A percentile compares a stretch with the other conserved stretches of the same genome.
phyloP scores from a whole-genome alignment of 2,329 filamentous ascomycete genomes.

The Parastagonospora nodorum region DNA sequence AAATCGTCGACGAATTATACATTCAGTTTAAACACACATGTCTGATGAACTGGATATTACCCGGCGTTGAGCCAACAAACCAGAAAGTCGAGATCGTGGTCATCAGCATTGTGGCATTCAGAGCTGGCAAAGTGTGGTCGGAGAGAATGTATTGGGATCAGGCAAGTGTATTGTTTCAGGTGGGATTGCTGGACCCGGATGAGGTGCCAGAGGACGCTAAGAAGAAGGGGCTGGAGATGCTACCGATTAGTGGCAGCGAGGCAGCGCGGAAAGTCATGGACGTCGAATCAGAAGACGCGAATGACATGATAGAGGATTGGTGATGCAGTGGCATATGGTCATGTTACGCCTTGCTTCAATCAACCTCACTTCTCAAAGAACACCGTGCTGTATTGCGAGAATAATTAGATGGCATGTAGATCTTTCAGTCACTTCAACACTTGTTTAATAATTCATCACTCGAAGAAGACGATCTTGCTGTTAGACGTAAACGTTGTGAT shows the following conservation, averaged over 20 bases:
- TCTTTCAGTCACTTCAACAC: no score
- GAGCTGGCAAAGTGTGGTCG: conserved; percentile 59
- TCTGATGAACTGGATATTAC: conserved; percentile 64
- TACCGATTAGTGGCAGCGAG: conserved; percentile 55
- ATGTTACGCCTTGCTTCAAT: no score
- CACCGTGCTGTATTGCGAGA: no score
- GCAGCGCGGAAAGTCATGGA: conserved; percentile 54
- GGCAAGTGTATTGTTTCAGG: conserved; percentile 63
- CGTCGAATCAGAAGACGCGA: conserved; percentile 49
- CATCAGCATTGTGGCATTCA: conserved; percentile 61
- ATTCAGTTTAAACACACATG: conserved; percentile 62
- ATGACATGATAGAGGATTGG: conserved; percentile 56
- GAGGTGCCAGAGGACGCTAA: conserved; percentile 56
- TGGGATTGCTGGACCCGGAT: conserved; percentile 61
- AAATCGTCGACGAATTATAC: conserved; percentile 66
- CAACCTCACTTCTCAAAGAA: no score
- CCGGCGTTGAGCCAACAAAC: conserved; percentile 61
- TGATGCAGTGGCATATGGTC: conserved; percentile 8
- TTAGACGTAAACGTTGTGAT: no score
- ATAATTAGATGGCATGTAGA: no score
- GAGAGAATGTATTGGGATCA: conserved; percentile 69
- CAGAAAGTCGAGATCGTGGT: conserved; percentile 62
- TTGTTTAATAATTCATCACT: no score
- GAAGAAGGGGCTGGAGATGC: conserved; percentile 51
- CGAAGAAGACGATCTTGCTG: no score